Conservation (phyloP, 768 basidiomycete species). For the Coprinellus micaceus region DNA sequence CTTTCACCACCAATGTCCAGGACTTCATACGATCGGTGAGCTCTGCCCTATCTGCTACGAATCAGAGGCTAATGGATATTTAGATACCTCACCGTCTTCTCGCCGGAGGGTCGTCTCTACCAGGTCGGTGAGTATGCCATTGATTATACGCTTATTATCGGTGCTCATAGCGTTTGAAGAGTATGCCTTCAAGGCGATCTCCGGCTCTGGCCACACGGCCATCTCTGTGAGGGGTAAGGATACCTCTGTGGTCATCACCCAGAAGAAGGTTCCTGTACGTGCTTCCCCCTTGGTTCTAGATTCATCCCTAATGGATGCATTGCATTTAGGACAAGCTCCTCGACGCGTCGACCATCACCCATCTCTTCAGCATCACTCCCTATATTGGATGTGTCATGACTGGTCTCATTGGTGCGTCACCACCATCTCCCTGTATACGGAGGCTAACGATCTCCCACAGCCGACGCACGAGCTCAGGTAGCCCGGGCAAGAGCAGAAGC, state of each 20-base stretch:
- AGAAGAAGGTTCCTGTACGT: slow-evolving; percentile 96
- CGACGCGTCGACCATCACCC: slow-evolving; percentile 90
- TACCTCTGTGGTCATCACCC: slow-evolving; percentile 92
- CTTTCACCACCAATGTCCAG: slow-evolving; percentile 68
- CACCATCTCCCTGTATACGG: neutral
- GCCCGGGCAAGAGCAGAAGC: slow-evolving; percentile 83
- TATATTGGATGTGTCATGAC: slow-evolving; percentile 98
- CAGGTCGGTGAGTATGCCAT: slow-evolving; percentile 80
- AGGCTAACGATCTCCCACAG: slow-evolving; percentile 35
- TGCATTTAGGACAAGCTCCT: slow-evolving; percentile 86
- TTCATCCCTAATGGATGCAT: too few relatives aligned
- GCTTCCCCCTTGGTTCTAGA: too few relatives aligned
- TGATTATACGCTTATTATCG: neutral
- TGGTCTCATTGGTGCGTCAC: slow-evolving; percentile 78
- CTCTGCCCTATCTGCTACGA: neutral
- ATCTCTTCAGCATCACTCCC: slow-evolving; percentile 93
- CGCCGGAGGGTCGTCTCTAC: slow-evolving; percentile 93
- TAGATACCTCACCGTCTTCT: slow-evolving; percentile 95
- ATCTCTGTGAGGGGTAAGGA: slow-evolving; percentile 92
- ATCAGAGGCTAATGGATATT: neutral
- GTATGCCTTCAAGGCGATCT: slow-evolving; percentile 99
- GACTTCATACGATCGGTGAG: slow-evolving; percentile 87
- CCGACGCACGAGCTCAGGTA: slow-evolving; percentile 91
- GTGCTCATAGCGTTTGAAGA: slow-evolving; percentile 44
- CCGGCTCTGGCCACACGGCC: slow-evolving; percentile 92